Evolutionary conservation across 2,329 filamentous ascomycete genomes (phyloP).

Genomic region (Incumbomyces lentus): DNA sequence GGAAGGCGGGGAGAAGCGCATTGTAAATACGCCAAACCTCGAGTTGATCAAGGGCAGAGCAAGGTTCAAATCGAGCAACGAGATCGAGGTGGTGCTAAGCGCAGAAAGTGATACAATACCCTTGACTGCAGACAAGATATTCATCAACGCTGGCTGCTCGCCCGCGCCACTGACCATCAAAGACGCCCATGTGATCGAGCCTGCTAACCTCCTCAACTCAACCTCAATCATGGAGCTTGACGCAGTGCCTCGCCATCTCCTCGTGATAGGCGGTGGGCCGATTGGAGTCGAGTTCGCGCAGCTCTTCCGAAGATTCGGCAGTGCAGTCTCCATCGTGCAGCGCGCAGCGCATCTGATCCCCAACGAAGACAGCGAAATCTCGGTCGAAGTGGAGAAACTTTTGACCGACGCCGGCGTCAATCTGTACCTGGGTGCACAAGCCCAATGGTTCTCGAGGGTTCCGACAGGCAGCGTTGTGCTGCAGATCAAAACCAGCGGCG

Average conservation of each 20-base stretch:
- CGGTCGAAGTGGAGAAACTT: slow-evolving; percentile 33
- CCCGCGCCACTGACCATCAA: slow-evolving; percentile 14
- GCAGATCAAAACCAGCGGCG: slow-evolving; percentile 13
- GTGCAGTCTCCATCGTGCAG: slow-evolving; percentile 41
- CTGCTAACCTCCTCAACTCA: slow-evolving; percentile 14
- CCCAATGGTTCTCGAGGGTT: slow-evolving; percentile 19
- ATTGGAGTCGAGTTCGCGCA: slow-evolving; percentile 47
- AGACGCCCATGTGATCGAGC: slow-evolving; percentile 13
- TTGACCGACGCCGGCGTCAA: slow-evolving; percentile 38
- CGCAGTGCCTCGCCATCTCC: slow-evolving; percentile 34
- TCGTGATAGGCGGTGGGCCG: slow-evolving; percentile 45
- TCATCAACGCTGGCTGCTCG: slow-evolving; percentile 20
- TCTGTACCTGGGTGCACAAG: slow-evolving; percentile 30
- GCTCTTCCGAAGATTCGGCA: slow-evolving; percentile 41
- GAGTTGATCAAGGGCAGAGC: slow-evolving; percentile 39
- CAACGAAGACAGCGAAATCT: slow-evolving; percentile 41
- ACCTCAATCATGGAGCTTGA: slow-evolving; percentile 21
- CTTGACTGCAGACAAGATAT: slow-evolving; percentile 26
- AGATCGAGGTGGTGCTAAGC: slow-evolving; percentile 26
- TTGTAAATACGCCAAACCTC: slow-evolving; percentile 29
- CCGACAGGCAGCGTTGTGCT: slow-evolving; percentile 22
- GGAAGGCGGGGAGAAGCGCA: slow-evolving; percentile 36
- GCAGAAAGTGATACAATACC: slow-evolving; percentile 22
- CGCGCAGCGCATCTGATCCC: slow-evolving; percentile 33
- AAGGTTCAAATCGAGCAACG: slow-evolving; percentile 33